Evolutionary conservation across 2,329 filamentous ascomycete species (phyloP), one percentile per base, ranked within the genome.

Genomic region (Dryadomyces quercus-mongolicae): DNA sequence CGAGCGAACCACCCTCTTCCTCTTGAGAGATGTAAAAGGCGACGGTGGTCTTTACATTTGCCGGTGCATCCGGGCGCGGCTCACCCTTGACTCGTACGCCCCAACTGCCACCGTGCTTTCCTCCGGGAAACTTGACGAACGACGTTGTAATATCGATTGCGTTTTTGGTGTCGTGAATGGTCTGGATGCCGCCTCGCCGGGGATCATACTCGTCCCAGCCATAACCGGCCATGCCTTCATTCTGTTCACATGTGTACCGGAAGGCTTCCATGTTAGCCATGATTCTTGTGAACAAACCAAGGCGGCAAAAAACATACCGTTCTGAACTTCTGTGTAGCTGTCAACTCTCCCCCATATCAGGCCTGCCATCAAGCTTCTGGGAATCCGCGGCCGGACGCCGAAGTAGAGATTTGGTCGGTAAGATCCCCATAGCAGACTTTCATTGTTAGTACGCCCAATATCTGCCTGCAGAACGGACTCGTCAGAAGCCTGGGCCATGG

Each of bases 201-300:
- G 90, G 84, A 69, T 98, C 93, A 68, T 94, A 98, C 67, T 95
- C 88, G 63, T 97, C 91, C 93, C 93, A 98, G 58, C 93, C 93
- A 68, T 98, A 98, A 54, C 92, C 92, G 49, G 82, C 86, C 78
- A 98, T 95, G 60, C 86, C 86, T 67, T 94, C 89, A 67, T 93
- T 81, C 68, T 98, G 93, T 68, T 97, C 93, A 71, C 93, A 98
- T 0, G 93, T 96, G 68, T 95, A 90, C 60, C 93, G 84, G 63
- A 96, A 86, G 62, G 84, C 88, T 93, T 31, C 9, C 21, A 20
- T 8, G 3, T 13, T 12, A 8, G 12, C 15, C 36, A 8, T 40
- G 10, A 40, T 9, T 40, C 36, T 40, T 9, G 3, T 12, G 36
- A 4, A 12, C 36, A 40, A 36, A 13, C 12, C 4, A 20, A 18